Percentiles rank a stretch among this genome's conserved stretches.
phyloP scores from a whole-genome alignment of 2,329 filamentous ascomycete genomes.

The Alternaria infectoria region DNA sequence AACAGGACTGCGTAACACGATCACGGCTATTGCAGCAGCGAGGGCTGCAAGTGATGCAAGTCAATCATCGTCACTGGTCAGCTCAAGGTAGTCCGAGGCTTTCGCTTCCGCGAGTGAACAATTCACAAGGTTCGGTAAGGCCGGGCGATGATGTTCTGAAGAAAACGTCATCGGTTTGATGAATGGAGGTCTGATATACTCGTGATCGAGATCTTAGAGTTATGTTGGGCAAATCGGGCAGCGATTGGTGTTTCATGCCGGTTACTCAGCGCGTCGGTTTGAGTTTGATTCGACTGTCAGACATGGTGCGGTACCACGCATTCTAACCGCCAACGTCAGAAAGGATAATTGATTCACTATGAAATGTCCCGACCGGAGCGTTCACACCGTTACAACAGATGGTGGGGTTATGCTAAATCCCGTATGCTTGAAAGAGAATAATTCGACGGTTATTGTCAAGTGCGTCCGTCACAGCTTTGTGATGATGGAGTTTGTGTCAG shows the following conservation, averaged over 20 bases:
- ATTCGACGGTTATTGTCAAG: neutral
- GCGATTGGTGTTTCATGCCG: neutral
- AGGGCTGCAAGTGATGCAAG: conserved; percentile 18
- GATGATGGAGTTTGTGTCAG: conserved; percentile 2
- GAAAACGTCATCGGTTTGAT: neutral
- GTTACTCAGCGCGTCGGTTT: conserved; percentile 1
- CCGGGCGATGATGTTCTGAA: neutral
- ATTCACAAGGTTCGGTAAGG: neutral
- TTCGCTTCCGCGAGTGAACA: conserved; percentile 4
- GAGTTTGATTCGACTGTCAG: conserved; percentile 7
- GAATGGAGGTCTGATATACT: neutral
- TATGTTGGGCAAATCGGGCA: neutral
- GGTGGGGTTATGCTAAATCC: neutral
- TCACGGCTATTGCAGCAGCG: conserved; percentile 28
- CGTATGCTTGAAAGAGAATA: neutral
- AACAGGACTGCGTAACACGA: conserved; percentile 27
- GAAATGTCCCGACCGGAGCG: neutral
- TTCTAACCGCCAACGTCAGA: neutral
- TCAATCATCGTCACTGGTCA: neutral
- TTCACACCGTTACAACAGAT: neutral
- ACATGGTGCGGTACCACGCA: neutral
- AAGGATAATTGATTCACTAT: neutral
- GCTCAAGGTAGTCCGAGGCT: conserved; percentile 8
- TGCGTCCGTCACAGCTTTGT: neutral
- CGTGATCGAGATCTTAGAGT: neutral